Evolutionary conservation across 768 basidiomycete species (phyloP).

Genomic region (Boletus pseudopeckii): DNA sequence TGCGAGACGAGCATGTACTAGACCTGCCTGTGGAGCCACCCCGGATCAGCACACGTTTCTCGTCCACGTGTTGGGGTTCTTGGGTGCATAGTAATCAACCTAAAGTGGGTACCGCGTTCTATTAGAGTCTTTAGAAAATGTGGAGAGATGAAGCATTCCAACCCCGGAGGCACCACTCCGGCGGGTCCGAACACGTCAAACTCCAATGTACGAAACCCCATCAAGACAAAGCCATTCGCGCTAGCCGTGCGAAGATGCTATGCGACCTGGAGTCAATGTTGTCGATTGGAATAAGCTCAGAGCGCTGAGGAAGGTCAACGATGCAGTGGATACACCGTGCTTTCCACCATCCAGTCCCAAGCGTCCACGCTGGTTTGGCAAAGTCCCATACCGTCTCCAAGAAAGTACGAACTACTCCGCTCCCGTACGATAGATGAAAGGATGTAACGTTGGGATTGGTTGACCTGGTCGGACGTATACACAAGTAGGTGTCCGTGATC

Average conservation of each 20-base stretch:
- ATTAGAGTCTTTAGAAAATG: not conserved
- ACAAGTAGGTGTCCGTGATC: constrained; percentile 50
- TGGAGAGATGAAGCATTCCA: not conserved
- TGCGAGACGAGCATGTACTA: constrained; percentile 47
- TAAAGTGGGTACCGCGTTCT: constrained; percentile 34
- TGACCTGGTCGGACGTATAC: constrained; percentile 54
- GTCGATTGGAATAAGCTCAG: not conserved
- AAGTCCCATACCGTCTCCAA: constrained; percentile 29
- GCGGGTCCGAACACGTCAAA: constrained; percentile 6
- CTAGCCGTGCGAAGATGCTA: not conserved
- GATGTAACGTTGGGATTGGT: constrained; percentile 53
- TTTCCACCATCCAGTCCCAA: constrained; percentile 17
- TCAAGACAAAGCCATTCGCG: constrained; percentile 8
- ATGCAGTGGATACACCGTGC: constrained; percentile 30
- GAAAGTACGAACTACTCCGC: constrained; percentile 25
- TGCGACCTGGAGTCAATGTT: not conserved
- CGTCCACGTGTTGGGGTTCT: constrained; percentile 42
- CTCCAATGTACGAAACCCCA: not conserved
- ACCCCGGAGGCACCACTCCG: constrained; percentile 3
- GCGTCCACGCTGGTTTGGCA: constrained; percentile 13
- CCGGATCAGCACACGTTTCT: constrained; percentile 57
- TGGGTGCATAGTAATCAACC: constrained; percentile 59
- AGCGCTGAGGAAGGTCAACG: constrained; percentile 19
- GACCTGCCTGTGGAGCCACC: constrained; percentile 71
- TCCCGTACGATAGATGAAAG: constrained; percentile 20